phyloP scores from a whole-genome alignment of 192 early-diverging fungal genomes.

The Rhizophagus clarus region DNA sequence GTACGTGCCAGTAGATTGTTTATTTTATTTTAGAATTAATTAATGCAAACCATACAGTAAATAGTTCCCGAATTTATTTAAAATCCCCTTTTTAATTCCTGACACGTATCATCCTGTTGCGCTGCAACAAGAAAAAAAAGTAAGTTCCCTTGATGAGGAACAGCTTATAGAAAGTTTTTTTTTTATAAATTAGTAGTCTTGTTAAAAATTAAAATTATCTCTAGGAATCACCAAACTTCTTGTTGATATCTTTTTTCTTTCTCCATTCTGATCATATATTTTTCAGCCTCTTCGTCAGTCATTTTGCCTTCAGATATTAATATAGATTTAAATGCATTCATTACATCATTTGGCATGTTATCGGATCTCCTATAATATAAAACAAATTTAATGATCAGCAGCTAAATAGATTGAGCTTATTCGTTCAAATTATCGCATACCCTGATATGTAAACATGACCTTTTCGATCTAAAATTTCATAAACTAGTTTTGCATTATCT shows the following conservation, averaged over 20 bases:
- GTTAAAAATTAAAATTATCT: too few species aligned
- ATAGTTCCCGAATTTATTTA: too few species aligned
- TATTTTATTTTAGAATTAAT: too few species aligned
- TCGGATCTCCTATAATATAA: slow-evolving; percentile 59
- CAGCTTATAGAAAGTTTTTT: too few species aligned
- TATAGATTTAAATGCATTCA: slow-evolving; percentile 60
- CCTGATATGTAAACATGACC: slow-evolving; percentile 77
- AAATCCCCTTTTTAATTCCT: too few species aligned
- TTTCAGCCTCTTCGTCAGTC: slow-evolving; percentile 56
- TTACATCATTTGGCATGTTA: slow-evolving; percentile 74
- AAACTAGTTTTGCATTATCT: slow-evolving; percentile 62
- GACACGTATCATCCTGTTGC: too few species aligned
- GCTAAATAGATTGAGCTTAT: not conserved
- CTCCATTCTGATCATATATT: slow-evolving; percentile 63
- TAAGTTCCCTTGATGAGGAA: too few species aligned
- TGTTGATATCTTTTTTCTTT: slow-evolving; percentile 76
- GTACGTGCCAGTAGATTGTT: too few species aligned
- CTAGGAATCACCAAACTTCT: slow-evolving; percentile 76
- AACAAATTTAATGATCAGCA: not conserved
- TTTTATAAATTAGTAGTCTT: too few species aligned
- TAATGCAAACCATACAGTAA: too few species aligned
- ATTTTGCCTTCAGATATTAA: slow-evolving; percentile 57
- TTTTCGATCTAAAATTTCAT: slow-evolving; percentile 59
- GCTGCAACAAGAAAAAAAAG: too few species aligned
- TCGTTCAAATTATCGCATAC: slow-evolving; percentile 34